phyloP scores from a whole-genome alignment of 1,284 basidiomycete genomes.

The Xerocomus alliaceus region DNA sequence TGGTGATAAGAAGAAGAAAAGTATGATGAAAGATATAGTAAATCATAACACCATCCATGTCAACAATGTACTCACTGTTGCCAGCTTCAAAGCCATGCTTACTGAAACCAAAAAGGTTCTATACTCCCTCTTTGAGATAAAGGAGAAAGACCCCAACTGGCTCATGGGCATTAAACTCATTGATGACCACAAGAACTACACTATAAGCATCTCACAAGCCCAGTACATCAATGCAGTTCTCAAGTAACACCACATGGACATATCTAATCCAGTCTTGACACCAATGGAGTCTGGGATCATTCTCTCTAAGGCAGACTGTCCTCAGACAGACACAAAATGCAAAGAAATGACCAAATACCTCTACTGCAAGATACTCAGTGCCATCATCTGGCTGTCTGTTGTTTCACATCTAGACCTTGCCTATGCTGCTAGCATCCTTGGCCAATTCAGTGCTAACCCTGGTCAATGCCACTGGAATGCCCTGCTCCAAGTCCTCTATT shows the following conservation, averaged over 20 bases:
- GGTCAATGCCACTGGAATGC: conserved; percentile 5
- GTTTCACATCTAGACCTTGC: conserved; percentile 1
- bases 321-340: neutral
- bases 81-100: too few species aligned
- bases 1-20: too few species aligned
- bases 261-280: neutral
- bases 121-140: too few species aligned
- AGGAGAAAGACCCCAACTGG: too few species aligned
- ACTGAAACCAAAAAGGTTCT: too few species aligned
- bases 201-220: too few species aligned
- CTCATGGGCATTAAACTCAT: too few species aligned
- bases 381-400: conserved; percentile 6
- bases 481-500: neutral
- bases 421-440: neutral
- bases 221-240: neutral
- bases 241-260: neutral
- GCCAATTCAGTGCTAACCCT: conserved; percentile 4
- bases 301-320: neutral
- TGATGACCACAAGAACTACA: too few species aligned
- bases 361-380: neutral
- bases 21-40: too few species aligned
- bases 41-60: too few species aligned
- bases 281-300: neutral
- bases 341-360: too few species aligned
- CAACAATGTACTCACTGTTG: too few species aligned